These are phyloP conservation scores for Endotrypanum monterogeii DNA, from an alignment of 208 protist genomes.

Conservation along the genomic window DNA sequence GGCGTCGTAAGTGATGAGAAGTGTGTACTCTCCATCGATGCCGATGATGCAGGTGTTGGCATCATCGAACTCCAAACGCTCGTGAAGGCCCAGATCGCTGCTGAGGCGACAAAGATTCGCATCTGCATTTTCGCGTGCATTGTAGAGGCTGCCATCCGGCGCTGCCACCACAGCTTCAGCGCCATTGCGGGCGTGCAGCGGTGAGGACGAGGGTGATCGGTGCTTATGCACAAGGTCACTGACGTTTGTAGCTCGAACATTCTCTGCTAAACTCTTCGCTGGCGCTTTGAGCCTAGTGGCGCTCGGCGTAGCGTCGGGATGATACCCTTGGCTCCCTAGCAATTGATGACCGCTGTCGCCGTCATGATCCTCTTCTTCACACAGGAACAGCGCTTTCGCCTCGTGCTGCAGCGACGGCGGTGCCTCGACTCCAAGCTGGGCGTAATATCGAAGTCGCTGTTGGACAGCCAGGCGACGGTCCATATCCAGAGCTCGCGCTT, in stretches of 20 bases:
- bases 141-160: slow-evolving; percentile 41
- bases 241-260: no score
- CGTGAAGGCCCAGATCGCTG: slow-evolving; percentile 55
- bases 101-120: slow-evolving; percentile 62
- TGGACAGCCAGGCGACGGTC: slow-evolving; percentile 37
- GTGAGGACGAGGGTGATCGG: slow-evolving; percentile 5
- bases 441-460: slow-evolving; percentile 50
- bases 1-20: slow-evolving; percentile 74
- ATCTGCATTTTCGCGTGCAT: slow-evolving; percentile 56
- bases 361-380: not conserved
- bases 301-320: not conserved
- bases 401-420: slow-evolving; percentile 29
- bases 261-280: not conserved
- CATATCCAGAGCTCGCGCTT: slow-evolving; percentile 45
- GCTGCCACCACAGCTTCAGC: slow-evolving; percentile 7
- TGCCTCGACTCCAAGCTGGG: slow-evolving; percentile 33
- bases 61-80: slow-evolving; percentile 60
- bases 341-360: not conserved
- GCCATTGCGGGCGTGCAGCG: not conserved
- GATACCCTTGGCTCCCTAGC: not conserved
- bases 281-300: not conserved
- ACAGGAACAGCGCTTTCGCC: slow-evolving; percentile 14
- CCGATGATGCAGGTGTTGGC: slow-evolving; percentile 73
- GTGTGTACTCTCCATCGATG: slow-evolving; percentile 58
- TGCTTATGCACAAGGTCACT: slow-evolving; percentile 21